These are phyloP conservation scores for Colletotrichum spinosum DNA, from an alignment of 2,329 filamentous ascomycete genomes.

Conservation along the genomic window DNA sequence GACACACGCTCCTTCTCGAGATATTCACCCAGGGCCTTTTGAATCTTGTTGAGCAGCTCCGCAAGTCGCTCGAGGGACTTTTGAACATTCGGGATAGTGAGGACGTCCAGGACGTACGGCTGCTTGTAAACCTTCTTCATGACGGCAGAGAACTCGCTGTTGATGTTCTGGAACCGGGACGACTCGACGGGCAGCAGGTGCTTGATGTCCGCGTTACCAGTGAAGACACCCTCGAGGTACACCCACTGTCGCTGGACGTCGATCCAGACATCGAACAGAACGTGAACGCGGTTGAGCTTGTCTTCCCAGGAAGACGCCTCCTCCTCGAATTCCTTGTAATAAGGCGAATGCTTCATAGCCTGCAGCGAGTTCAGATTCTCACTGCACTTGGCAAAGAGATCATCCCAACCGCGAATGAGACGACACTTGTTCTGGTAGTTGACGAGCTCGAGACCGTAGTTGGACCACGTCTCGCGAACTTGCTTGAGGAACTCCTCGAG, in stretches of 20 bases:
- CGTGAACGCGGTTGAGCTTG: constrained; percentile 95
- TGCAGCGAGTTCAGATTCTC: constrained; percentile 98
- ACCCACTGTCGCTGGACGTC: constrained; percentile 99
- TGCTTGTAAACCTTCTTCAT: constrained; percentile 99
- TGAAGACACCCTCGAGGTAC: constrained; percentile 98
- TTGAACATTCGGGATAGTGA: constrained; percentile 95
- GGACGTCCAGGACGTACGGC: constrained; percentile 93
- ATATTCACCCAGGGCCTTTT: constrained; percentile 98
- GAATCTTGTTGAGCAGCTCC: constrained; percentile 98
- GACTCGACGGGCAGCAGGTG: constrained; percentile 97
- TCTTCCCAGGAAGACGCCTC: constrained; percentile 98
- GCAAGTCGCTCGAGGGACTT: constrained; percentile 95
- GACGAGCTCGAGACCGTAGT: constrained; percentile 92
- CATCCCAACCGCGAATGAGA: constrained; percentile 97
- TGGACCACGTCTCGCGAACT: constrained; percentile 96
- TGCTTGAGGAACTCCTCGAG: constrained; percentile 97
- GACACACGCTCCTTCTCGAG: constrained; percentile 97
- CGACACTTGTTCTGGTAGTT: constrained; percentile 98
- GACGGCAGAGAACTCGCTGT: constrained; percentile 97
- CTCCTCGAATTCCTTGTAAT: constrained; percentile 99
- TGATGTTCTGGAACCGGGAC: constrained; percentile 98
- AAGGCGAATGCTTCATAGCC: constrained; percentile 98
- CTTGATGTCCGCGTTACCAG: constrained; percentile 98
- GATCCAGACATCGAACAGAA: constrained; percentile 99
- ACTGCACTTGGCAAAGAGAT: constrained; percentile 97